Evolutionary conservation across 768 basidiomycete genomes (phyloP).

Genomic region (Naematelia encephala): DNA sequence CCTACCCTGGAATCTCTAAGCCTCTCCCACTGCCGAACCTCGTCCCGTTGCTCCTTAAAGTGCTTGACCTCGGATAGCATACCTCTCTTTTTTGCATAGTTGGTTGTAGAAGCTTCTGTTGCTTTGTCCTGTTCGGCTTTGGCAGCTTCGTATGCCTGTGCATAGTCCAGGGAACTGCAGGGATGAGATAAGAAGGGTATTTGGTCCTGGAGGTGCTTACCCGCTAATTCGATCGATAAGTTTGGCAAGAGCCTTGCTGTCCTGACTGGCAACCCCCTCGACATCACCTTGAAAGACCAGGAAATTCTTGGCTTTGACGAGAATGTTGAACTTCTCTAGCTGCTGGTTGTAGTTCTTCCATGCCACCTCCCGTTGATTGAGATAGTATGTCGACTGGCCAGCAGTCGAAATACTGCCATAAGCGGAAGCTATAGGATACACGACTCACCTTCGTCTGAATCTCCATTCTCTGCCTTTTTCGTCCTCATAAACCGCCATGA

Average conservation of each 20-base stretch:
- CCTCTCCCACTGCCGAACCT: constrained; percentile 80
- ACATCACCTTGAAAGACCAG: constrained; percentile 99
- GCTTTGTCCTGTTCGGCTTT: constrained; percentile 83
- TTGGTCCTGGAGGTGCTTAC: constrained; percentile 28
- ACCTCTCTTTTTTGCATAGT: constrained; percentile 88
- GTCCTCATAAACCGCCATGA: constrained; percentile 84
- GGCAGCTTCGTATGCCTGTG: constrained; percentile 81
- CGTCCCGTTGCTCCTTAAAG: constrained; percentile 93
- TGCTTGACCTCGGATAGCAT: constrained; percentile 94
- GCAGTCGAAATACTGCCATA: constrained; percentile 71
- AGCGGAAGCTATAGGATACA: not conserved
- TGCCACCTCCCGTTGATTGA: constrained; percentile 75
- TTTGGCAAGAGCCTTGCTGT: constrained; percentile 78
- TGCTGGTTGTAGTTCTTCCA: constrained; percentile 85
- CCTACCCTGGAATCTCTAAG: constrained; percentile 70
- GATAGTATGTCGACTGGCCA: constrained; percentile 84
- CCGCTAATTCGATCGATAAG: constrained; percentile 96
- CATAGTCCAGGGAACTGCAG: constrained; percentile 71
- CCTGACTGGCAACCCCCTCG: constrained; percentile 94
- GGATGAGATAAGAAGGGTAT: constrained; percentile 2
- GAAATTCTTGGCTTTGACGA: constrained; percentile 99
- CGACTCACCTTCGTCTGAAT: constrained; percentile 84
- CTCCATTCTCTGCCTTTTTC: constrained; percentile 73
- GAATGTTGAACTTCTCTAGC: constrained; percentile 83
- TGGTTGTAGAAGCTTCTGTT: constrained; percentile 89